Evolutionary conservation across 164 flowering plant genomes (phyloP), one percentile per base, ranked within the genome.

Genomic region (Brasenia schreberi): DNA sequence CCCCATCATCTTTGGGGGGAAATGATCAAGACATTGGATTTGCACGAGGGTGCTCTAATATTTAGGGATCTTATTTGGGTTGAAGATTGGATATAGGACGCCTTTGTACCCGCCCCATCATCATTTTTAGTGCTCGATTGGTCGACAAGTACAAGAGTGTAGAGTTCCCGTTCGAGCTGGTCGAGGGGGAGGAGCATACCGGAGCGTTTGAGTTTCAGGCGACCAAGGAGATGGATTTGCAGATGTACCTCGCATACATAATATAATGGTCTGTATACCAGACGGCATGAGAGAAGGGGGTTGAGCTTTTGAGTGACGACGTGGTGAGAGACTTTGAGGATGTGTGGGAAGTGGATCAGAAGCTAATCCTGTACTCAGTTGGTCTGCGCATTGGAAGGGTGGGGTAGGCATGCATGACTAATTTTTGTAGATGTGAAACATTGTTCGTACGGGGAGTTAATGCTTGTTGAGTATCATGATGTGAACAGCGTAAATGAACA

Each of bases 211-310:
- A 76, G 77, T 88, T 87, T 69, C 70, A 59, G 43, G 65, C 76
- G 0, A 85, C 81, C 75, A 77, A 42, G 63, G 0, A n/a, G 66
- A 81, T 87, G 97, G 75, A 71, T 68, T 75, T 91, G 74, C 85
- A 86, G 0, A 77, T 59, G 3, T 85, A 33, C 65, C 70, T 91
- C 0, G 74, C 78, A 3, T 86, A 79, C 63, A 56, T 86, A 42
- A 82, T 84, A 68, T 84, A 96, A 1, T 82, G 89, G 87, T 89
- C 96, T 0, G 80, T 90, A 2, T 89, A 89, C 63, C 83, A 85
- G 70, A 84, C 86, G 19, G 89, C 90, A 0, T 77, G 69, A 61
- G 81, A 75, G 63, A 73, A 77, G 65, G 96, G 90, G 2, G 74
- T 89, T 19, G 92, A 87, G 76, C 80, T 89, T 23, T 58, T 89